A percentile compares a stretch with the other conserved stretches of the same genome.
phyloP scores from a whole-genome alignment of 2,329 filamentous ascomycete genomes.

The Monosporascus ibericus region DNA sequence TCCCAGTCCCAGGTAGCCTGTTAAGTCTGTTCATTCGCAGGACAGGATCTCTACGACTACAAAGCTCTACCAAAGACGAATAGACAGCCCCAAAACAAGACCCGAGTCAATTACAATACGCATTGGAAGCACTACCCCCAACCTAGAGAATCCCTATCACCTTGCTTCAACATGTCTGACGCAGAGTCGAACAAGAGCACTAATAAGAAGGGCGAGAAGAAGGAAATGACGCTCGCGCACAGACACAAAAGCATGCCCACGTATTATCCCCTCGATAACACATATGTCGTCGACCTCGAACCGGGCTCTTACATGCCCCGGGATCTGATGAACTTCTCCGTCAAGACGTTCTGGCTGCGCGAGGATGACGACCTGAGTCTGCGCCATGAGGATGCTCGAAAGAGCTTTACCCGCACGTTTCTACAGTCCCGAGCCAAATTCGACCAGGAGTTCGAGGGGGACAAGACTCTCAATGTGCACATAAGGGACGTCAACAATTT shows the following conservation, averaged over 20 bases:
- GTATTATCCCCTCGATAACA: neutral
- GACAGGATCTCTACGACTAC: too few species aligned
- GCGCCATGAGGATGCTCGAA: slow-evolving; percentile 4
- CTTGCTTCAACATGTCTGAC: neutral
- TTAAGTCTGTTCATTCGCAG: too few species aligned
- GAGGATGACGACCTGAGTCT: slow-evolving; percentile 2
- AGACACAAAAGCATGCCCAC: neutral
- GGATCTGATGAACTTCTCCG: slow-evolving; percentile 12
- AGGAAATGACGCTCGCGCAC: neutral
- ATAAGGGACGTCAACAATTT: slow-evolving; percentile 1
- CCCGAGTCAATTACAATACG: too few species aligned
- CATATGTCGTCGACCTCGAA: neutral
- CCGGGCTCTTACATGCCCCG: slow-evolving; percentile 8
- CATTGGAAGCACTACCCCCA: too few species aligned
- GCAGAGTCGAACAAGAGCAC: neutral
- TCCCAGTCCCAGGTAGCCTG: too few species aligned
- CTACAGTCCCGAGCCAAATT: neutral
- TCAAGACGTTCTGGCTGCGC: slow-evolving; percentile 8
- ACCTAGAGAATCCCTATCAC: neutral
- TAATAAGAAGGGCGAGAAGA: neutral
- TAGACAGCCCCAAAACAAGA: too few species aligned
- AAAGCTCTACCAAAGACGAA: too few species aligned
- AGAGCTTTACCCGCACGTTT: neutral
- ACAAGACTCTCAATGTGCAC: neutral
- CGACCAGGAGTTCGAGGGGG: neutral